These are phyloP conservation scores for Theobroma cacao DNA, from an alignment of 345 rosid genomes.

Conservation along the genomic window DNA sequence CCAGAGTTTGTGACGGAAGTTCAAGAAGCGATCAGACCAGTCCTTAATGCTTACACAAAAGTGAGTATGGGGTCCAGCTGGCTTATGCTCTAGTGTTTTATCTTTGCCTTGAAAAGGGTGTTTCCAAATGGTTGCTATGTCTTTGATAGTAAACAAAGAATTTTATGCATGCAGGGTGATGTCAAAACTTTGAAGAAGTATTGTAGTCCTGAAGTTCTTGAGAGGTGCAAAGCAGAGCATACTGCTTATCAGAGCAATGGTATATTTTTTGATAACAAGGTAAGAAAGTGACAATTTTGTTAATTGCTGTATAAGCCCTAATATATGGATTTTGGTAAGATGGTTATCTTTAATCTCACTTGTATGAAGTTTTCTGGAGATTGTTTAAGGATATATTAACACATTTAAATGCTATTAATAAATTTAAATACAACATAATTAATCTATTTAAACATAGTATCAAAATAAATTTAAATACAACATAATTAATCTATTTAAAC, in stretches of 20 bases:
- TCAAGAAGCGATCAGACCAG: constrained; percentile 85
- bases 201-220: constrained; percentile 75
- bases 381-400: too few relatives aligned
- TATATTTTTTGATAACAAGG: constrained; percentile 80
- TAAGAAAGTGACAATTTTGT: constrained; percentile 17
- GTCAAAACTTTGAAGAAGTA: constrained; percentile 68
- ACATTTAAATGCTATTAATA: too few relatives aligned
- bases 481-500: too few relatives aligned
- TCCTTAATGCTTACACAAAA: constrained; percentile 78
- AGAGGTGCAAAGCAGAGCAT: constrained; percentile 77
- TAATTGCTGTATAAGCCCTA: not conserved
- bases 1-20: constrained; percentile 84
- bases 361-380: not conserved
- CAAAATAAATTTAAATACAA: too few relatives aligned
- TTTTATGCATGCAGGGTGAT: constrained; percentile 55
- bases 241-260: constrained; percentile 64
- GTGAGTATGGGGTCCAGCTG: constrained; percentile 25
- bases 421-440: too few relatives aligned
- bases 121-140: not conserved
- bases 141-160: not conserved
- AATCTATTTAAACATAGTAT: too few relatives aligned
- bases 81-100: not conserved
- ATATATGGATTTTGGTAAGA: not conserved
- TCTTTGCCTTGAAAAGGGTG: not conserved
- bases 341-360: not conserved